These are phyloP conservation scores for Trichoderma atroviride DNA, from an alignment of 2,329 filamentous ascomycete species.

Conservation along the genomic window DNA sequence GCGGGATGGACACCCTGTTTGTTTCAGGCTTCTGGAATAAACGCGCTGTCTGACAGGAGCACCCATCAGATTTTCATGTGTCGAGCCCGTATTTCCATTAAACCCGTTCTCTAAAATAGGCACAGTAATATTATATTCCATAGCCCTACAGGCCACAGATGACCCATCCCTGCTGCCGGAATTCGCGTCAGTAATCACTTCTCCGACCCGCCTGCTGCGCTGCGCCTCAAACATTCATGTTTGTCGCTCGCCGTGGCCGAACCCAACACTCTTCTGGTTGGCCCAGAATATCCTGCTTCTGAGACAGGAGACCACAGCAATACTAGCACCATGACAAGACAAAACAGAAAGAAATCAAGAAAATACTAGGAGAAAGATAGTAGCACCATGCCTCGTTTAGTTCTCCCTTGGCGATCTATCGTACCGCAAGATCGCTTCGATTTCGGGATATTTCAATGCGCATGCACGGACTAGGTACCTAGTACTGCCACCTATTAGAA, in stretches of 20 bases:
- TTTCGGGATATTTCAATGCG: conserved; percentile 1
- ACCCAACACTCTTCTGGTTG: neutral
- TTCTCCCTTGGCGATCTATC: neutral
- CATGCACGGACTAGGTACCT: neutral
- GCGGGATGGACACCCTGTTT: neutral
- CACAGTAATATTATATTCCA: neutral
- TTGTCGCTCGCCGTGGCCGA: neutral
- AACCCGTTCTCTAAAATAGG: neutral
- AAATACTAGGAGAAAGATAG: neutral
- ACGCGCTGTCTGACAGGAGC: neutral
- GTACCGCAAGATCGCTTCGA: neutral
- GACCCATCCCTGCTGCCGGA: neutral
- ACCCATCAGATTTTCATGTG: neutral
- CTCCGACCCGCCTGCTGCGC: neutral
- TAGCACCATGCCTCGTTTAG: neutral
- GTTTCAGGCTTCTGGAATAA: neutral
- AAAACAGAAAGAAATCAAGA: neutral
- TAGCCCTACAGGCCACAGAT: neutral
- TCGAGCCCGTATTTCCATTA: neutral
- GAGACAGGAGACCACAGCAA: conserved; percentile 1
- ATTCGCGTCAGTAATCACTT: neutral
- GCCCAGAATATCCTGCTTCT: conserved; percentile 7
- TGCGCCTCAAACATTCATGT: conserved; percentile 16
- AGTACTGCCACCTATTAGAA: neutral
- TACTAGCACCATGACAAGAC: neutral